Base-by-base conservation (phyloP, 352 stramenopile genomes). In the Globisporangium yorkense region DNA sequence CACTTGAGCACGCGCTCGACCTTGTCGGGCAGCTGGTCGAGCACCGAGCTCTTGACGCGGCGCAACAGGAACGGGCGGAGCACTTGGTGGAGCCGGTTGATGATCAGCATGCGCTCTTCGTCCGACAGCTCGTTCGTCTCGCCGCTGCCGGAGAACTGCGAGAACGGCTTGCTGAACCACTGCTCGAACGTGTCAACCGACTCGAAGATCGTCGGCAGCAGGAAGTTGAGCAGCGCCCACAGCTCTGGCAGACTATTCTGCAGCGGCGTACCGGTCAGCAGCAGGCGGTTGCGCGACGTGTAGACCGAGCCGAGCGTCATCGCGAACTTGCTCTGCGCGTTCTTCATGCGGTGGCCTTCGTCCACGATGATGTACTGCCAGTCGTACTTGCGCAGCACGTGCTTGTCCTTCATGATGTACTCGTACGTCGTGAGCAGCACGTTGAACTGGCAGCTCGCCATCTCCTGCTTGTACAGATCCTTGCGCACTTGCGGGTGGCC, bases 241-340 rank as follows among this genome's bases (percentile, higher is more conserved):
- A 97, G 72, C 70, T 97, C 91, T 13, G 97, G 92, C 5, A 99
- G 66, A 63, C 95, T 98, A 72, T 99, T 98, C 66, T 99, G 97
- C 13, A 99, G 80, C 12, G 97, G 97, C 1, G 97, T 99, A 50
- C 97, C 97, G 13, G 97, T 99, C 71, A 99, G 92, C 15, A 99
- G 66, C 8, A 99, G 74, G 41, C 95, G 87, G 41, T 92, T 92
- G 33, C 84, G 77, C 8, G 80, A 92, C 16, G 78, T 90, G 70
- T 95, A 93, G 63, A 94, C 69, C 31, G 73, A 85, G 27, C 82
- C 80, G 2, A 96, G 70, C 29, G 83, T 95, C 83, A 89, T 91
- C 6, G 84, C 81, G 48, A 97, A 94, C 62, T 97, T 97, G 49
- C 84, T 96, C 61, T 96, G 84, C 12, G 82, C 80, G 58, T 96